phyloP scores from a whole-genome alignment of 2,329 filamentous ascomycete genomes.

The Podosphaera leucotricha region DNA sequence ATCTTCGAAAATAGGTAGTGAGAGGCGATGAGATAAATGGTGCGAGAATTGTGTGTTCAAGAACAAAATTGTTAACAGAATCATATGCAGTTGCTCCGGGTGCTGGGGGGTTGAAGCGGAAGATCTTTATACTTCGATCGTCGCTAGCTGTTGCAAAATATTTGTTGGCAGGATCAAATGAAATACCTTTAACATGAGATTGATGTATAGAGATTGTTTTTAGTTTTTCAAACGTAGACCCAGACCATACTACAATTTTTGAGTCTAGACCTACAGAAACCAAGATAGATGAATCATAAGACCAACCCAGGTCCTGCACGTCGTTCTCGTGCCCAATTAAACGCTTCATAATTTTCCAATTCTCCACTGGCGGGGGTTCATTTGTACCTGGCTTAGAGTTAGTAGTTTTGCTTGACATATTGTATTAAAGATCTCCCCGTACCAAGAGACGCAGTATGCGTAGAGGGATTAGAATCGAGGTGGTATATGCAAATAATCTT shows the following conservation, averaged over 20 bases:
- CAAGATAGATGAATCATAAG: constrained; percentile 79
- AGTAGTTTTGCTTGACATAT: constrained; percentile 1
- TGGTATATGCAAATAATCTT: constrained; percentile 97
- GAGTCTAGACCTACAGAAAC: constrained; percentile 93
- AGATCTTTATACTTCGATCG: constrained; percentile 89
- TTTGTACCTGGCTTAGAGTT: constrained; percentile 32
- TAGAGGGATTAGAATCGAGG: constrained; percentile 52
- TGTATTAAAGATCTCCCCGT: constrained; percentile 15
- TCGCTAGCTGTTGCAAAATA: constrained; percentile 98
- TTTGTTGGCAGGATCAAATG: constrained; percentile 95
- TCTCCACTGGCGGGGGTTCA: constrained; percentile 81
- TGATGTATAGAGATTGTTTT: constrained; percentile 85
- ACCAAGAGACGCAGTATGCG: constrained; percentile 60
- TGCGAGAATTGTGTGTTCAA: constrained; percentile 71
- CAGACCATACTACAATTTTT: constrained; percentile 96
- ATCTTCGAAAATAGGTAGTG: constrained; percentile 88
- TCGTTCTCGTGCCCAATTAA: constrained; percentile 96
- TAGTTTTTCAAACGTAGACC: constrained; percentile 91
- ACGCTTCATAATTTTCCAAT: constrained; percentile 87
- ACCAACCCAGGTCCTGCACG: constrained; percentile 95
- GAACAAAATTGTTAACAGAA: constrained; percentile 86
- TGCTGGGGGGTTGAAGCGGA: constrained; percentile 73
- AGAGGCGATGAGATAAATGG: constrained; percentile 82
- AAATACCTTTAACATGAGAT: constrained; percentile 96
- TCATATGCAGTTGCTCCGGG: constrained; percentile 87